A percentile compares a stretch with the other conserved stretches of the same genome.
phyloP scores from a whole-genome alignment of 1,284 basidiomycete genomes.

The Fomitopsis pinicola region DNA sequence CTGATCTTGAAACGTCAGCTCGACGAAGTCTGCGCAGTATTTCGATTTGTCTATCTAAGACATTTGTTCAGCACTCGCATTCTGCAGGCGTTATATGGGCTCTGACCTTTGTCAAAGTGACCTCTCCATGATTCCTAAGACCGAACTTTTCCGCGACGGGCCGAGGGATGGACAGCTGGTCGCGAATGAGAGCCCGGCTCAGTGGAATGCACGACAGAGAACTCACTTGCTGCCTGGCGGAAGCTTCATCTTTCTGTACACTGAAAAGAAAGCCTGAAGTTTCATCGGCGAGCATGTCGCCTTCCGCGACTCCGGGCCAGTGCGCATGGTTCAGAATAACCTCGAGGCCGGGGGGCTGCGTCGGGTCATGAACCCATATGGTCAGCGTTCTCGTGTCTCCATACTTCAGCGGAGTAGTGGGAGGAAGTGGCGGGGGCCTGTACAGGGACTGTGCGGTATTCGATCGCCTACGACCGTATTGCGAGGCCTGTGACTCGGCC shows the following conservation, averaged over 20 bases:
- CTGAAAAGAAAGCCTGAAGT: constrained; percentile 60
- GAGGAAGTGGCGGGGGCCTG: constrained; percentile 30
- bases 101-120: constrained; percentile 61
- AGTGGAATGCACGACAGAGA: constrained; percentile 37
- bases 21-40: constrained; percentile 77
- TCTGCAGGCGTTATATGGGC: neutral
- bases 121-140: constrained; percentile 69
- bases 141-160: constrained; percentile 64
- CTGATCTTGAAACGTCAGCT: constrained; percentile 88
- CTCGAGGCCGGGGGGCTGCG: constrained; percentile 41
- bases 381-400: constrained; percentile 62
- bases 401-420: constrained; percentile 43
- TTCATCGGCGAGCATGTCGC: constrained; percentile 57
- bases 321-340: constrained; percentile 66
- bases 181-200: neutral
- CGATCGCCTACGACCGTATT: constrained; percentile 58
- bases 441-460: constrained; percentile 67
- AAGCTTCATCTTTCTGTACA: constrained; percentile 58
- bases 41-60: constrained; percentile 60
- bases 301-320: constrained; percentile 73
- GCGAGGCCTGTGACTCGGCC: constrained; percentile 54
- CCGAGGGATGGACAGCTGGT: constrained; percentile 68
- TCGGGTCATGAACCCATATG: constrained; percentile 72
- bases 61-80: neutral
- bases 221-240: constrained; percentile 51